These are phyloP conservation scores for Cerrena zonata DNA, from an alignment of 1,284 basidiomycete species.

Conservation along the genomic window DNA sequence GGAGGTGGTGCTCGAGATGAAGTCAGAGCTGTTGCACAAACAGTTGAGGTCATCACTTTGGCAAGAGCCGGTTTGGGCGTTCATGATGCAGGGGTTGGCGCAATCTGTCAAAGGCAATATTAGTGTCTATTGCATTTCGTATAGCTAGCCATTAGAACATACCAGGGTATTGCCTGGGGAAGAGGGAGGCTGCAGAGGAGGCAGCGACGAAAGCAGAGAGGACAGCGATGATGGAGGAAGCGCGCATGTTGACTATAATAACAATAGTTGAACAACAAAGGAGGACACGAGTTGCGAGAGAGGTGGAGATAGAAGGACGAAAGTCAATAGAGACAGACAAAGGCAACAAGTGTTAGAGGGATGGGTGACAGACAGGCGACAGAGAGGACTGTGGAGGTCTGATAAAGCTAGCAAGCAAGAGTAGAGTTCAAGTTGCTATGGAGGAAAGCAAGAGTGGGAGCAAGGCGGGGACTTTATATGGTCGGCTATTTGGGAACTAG, in stretches of 20 bases:
- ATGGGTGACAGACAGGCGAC: too few species aligned
- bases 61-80: slow-evolving; percentile 40
- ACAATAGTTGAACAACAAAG: slow-evolving; percentile 18
- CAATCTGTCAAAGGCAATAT: slow-evolving; percentile 37
- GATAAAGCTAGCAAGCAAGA: slow-evolving; percentile 7
- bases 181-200: slow-evolving; percentile 31
- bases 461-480: slow-evolving; percentile 4
- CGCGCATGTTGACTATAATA: slow-evolving; percentile 42
- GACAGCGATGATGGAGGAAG: slow-evolving; percentile 37
- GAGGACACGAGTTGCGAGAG: slow-evolving; percentile 16
- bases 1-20: slow-evolving; percentile 39
- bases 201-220: slow-evolving; percentile 26
- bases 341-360: slow-evolving; percentile 1
- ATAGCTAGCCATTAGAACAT: slow-evolving; percentile 13
- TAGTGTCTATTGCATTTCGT: background rate
- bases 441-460: background rate
- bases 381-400: background rate
- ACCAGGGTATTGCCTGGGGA: slow-evolving; percentile 36
- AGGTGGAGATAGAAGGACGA: slow-evolving; percentile 17
- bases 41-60: slow-evolving; percentile 40
- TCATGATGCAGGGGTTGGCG: slow-evolving; percentile 39
- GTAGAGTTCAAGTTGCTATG: slow-evolving; percentile 3
- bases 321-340: slow-evolving; percentile 9
- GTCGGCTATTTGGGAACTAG: background rate
- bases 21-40: slow-evolving; percentile 43